phyloP scores from a whole-genome alignment of 2,329 filamentous ascomycete genomes.

The Domatiomyces globalis region DNA sequence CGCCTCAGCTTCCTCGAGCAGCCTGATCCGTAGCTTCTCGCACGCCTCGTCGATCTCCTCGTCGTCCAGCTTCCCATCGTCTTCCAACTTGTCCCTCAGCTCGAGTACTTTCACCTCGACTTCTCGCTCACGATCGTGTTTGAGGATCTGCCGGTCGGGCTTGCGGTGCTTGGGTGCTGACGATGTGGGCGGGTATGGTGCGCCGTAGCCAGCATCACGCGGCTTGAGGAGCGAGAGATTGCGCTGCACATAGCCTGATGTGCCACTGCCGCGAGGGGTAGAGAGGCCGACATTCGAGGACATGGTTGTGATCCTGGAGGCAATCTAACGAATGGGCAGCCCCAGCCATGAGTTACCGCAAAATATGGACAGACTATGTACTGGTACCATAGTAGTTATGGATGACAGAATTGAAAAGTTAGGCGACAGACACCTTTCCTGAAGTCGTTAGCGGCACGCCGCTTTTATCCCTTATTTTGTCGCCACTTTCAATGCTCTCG shows the following conservation, averaged over 20 bases:
- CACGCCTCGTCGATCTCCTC: constrained; percentile 77
- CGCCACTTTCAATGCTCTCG: too few relatives aligned
- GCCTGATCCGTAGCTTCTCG: constrained; percentile 46
- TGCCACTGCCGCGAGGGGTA: constrained; percentile 87
- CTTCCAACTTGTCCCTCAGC: constrained; percentile 77
- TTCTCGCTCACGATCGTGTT: constrained; percentile 82
- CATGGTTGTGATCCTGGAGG: constrained; percentile 41
- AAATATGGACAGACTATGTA: too few relatives aligned
- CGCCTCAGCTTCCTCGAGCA: constrained; percentile 33
- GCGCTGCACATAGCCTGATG: constrained; percentile 92
- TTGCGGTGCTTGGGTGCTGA: constrained; percentile 48
- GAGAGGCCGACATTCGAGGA: constrained; percentile 93
- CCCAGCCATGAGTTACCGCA: too few relatives aligned
- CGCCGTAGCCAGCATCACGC: constrained; percentile 53
- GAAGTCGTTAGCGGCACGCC: too few relatives aligned
- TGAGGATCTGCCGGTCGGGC: constrained; percentile 81
- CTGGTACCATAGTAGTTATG: too few relatives aligned
- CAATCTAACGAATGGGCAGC: not conserved
- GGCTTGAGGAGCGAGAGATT: constrained; percentile 80
- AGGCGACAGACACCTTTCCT: too few relatives aligned
- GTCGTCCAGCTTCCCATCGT: constrained; percentile 56
- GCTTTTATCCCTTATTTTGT: too few relatives aligned
- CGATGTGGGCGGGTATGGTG: constrained; percentile 45
- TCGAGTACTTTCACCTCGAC: constrained; percentile 92
- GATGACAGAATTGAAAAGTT: too few relatives aligned